These are phyloP conservation scores for Tuber indicum DNA, from an alignment of 495 filamentous ascomycete species.

Conservation along the genomic window DNA sequence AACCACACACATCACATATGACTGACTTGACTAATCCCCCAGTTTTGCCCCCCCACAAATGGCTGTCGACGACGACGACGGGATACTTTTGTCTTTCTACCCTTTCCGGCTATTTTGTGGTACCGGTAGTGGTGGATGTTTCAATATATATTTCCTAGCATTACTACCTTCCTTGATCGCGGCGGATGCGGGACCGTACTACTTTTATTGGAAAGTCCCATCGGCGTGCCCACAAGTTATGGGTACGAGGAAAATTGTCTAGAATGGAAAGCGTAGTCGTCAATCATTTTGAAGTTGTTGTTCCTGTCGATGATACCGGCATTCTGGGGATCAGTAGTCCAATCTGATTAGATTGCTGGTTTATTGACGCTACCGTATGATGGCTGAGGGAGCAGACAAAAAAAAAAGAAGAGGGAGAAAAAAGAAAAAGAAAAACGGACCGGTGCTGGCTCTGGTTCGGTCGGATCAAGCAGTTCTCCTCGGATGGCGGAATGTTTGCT, in stretches of 20 bases:
- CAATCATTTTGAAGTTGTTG: background rate
- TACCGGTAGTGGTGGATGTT: background rate
- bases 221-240: background rate
- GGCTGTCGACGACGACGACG: background rate
- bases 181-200: background rate
- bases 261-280: background rate
- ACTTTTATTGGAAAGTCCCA: background rate
- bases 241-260: background rate
- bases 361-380: background rate
- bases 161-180: background rate
- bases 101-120: background rate
- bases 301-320: background rate
- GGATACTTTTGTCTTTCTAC: conserved; percentile 4
- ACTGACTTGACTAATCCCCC: background rate
- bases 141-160: background rate
- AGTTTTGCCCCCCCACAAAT: background rate
- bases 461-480: background rate
- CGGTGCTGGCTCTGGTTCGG: background rate
- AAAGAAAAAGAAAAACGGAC: background rate
- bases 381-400: background rate
- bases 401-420: background rate
- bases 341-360: background rate
- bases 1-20: background rate
- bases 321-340: background rate
- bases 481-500: conserved; percentile 5